These are phyloP conservation scores for Talaromyces wortmannii DNA, from an alignment of 495 filamentous ascomycete genomes.

Conservation along the genomic window DNA sequence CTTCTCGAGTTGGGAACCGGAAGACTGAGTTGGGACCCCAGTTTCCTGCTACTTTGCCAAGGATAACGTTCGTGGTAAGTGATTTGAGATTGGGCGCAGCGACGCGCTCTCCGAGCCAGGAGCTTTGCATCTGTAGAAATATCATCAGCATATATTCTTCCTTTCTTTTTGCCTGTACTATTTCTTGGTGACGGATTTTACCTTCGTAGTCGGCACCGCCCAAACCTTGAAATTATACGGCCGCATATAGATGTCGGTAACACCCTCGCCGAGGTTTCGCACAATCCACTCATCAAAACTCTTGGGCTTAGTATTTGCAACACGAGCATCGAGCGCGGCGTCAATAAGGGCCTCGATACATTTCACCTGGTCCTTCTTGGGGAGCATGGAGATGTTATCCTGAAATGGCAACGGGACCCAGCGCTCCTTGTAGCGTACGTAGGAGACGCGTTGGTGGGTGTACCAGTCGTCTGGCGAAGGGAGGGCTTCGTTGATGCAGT, in stretches of 20 bases:
- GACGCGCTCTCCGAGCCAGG: constrained; percentile 98
- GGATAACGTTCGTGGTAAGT: constrained; percentile 88
- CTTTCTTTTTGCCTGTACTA: constrained; percentile 4
- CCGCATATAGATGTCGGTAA: constrained; percentile 96
- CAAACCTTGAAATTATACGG: constrained; percentile 99
- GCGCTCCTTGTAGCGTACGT: constrained; percentile 89
- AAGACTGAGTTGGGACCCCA: constrained; percentile 99
- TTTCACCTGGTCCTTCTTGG: constrained; percentile 91
- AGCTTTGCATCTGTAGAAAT: constrained; percentile 98
- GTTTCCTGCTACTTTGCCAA: constrained; percentile 92
- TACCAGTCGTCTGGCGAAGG: constrained; percentile 94
- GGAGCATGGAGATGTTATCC: constrained; percentile 98
- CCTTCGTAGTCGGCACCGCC: constrained; percentile 97
- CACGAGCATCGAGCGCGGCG: constrained; percentile 78
- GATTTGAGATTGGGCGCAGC: constrained; percentile 95
- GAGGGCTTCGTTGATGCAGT: constrained; percentile 93
- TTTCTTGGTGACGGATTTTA: constrained; percentile 22
- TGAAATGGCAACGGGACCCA: constrained; percentile 99
- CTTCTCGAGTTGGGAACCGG: constrained; percentile 92
- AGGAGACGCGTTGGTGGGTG: constrained; percentile 95
- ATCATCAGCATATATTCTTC: too few species aligned
- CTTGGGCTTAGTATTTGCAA: constrained; percentile 83
- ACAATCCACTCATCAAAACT: constrained; percentile 99
- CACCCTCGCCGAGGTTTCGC: constrained; percentile 79
- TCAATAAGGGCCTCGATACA: constrained; percentile 98